Base-by-base conservation (phyloP, 305 asterid species). In the Fraxinus sp. region DNA sequence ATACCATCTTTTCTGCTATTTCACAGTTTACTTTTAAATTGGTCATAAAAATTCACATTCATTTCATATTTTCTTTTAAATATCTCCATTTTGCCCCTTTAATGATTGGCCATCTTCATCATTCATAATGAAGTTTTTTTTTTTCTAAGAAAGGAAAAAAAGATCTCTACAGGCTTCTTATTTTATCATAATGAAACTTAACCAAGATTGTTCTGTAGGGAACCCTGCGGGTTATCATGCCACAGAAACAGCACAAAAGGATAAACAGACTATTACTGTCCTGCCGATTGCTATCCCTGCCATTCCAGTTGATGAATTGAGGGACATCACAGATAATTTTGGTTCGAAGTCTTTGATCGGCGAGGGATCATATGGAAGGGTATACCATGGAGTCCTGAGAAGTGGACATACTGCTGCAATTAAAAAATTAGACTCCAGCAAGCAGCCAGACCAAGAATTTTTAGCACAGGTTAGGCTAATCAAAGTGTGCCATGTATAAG, bases 361-460 rank as follows among this genome's bases (percentile, higher is more conserved):
- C 37, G 95, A 92, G 84, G 97, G 97, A 37, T 93, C 97, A 9
- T 92, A 91, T 70, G 97, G 97, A 46, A 89, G 94, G 87, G 97
- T 93, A 71, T 91, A 90, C 80, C 88, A 88, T 62, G 95, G 97
- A 81, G 87, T 91, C 70, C 72, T 92, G 84, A 89, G 83, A 84
- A 90, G 72, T 86, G 97, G 91, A 26, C 88, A 85, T 36, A 89
- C 90, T 37, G 93, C 95, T 16, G 97, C 95, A 16, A 83, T 94
- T 57, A 92, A 94, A 80, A 94, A 92, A 88, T 81, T 94, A 52
- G 97, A 93, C 84, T 90, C 98, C 18, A 94, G 93, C 90, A 94
- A 94, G 91, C 98, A 92, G 83, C 98, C 97, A 5, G 95, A 91
- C 72, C 90, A 82, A 85, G 98, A 92, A 86, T 92, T 92, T 86